These are phyloP conservation scores for Lithospermum erythrorhizon DNA, from an alignment of 257 asterid species.

Conservation along the genomic window DNA sequence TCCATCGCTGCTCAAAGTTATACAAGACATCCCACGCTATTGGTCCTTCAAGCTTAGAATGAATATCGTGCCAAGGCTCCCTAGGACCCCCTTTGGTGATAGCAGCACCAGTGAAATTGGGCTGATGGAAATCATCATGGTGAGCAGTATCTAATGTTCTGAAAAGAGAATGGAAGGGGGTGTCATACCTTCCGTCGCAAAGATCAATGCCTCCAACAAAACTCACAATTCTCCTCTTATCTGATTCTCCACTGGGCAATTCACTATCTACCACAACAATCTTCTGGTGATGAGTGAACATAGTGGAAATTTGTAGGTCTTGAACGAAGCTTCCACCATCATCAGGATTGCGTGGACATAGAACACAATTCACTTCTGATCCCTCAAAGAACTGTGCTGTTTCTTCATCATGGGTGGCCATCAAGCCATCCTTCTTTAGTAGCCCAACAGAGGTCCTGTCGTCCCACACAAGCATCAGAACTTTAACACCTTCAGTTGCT, in stretches of 20 bases:
- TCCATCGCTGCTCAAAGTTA: slow-evolving; percentile 90
- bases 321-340: slow-evolving; percentile 74
- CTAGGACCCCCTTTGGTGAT: slow-evolving; percentile 71
- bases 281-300: slow-evolving; percentile 92
- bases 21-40: slow-evolving; percentile 83
- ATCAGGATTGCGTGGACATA: slow-evolving; percentile 77
- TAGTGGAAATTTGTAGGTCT: slow-evolving; percentile 60
- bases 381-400: slow-evolving; percentile 46
- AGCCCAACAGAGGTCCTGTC: slow-evolving; percentile 67
- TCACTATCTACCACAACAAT: slow-evolving; percentile 56
- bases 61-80: slow-evolving; percentile 92
- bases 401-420: slow-evolving; percentile 89
- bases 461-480: slow-evolving; percentile 83
- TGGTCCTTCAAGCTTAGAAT: slow-evolving; percentile 68
- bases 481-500: slow-evolving; percentile 67
- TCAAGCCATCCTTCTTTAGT: slow-evolving; percentile 67
- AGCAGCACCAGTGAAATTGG: slow-evolving; percentile 55
- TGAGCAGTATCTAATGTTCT: slow-evolving; percentile 77
- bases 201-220: slow-evolving; percentile 90
- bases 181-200: slow-evolving; percentile 76
- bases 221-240: slow-evolving; percentile 51
- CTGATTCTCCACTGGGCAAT: slow-evolving; percentile 38
- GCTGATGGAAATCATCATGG: slow-evolving; percentile 81
- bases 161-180: slow-evolving; percentile 73
- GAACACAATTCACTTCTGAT: slow-evolving; percentile 50